Evolutionary conservation across 2,329 filamentous ascomycete species (phyloP), one percentile per base, ranked within the genome.

Genomic region (Lasiodiplodia hormozganensis): DNA sequence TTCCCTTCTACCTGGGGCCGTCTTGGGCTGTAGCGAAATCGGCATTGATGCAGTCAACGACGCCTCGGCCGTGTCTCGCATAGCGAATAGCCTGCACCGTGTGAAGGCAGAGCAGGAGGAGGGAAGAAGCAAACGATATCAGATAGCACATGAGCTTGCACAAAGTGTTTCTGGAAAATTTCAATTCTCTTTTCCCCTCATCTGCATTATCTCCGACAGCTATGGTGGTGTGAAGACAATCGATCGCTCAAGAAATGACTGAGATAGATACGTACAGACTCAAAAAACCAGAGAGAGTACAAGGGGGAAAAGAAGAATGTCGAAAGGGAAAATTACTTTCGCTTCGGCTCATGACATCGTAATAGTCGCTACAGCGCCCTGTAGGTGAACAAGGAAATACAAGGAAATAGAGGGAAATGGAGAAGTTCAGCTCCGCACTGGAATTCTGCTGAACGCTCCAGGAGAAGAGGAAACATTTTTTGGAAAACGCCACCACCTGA

Each of bases 341-440:
- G 40, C 40, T 47, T 47, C 18, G n/a, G 43, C 43, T 47, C 43
- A 47, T 47, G 7, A 21, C 43, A 47, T 47, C 43, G 43, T 47
- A n/a, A 47, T 8, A 47, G 5, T 10, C 43, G 18, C 43, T 47
- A 18, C 40, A 43, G 18, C 40, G 40, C 40, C 40, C 40, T 7
- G 40, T 43, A 52, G 23, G 40, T 43, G 25, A n/a, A 51, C 10
- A 40, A 40, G 10, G 38, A 18, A 43, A 47, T n/a, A 47, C n/a
- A 47, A n/a, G 43, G 14, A n/a, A 47, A 47, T 47, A 21, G 3
- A 47, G 21, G n/a, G 10, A 47, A 47, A 47, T 47, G 43, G 43
- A n/a, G 10, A 21, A 21, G n/a, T 21, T 47, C 43, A 51, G n/a
- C 49, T 65, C 62, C 62, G 62, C 62, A 65, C 62, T 65, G 62